Conservation (phyloP, 1,139 yeast species). For the Scheffersomyces parashehatae region DNA sequence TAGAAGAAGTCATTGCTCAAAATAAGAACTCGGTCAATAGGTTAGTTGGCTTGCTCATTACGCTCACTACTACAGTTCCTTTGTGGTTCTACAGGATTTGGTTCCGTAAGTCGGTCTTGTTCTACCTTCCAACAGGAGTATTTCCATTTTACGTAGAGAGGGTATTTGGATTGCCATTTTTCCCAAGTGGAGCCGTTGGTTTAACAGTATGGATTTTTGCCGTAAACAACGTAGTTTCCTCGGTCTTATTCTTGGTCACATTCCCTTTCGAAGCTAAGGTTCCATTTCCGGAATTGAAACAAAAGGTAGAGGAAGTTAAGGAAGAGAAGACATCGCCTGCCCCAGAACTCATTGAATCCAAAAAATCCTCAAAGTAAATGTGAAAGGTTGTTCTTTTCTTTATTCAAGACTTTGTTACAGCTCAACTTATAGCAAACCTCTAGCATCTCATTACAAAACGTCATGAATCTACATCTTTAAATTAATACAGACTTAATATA, state of each 20-base stretch:
- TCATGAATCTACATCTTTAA: too few species aligned
- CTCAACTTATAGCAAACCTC: too few species aligned
- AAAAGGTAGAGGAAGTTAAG: slow-evolving; percentile 1
- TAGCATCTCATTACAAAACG: too few species aligned
- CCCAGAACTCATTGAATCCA: too few species aligned
- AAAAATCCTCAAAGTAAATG: too few species aligned
- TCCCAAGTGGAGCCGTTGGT: slow-evolving; percentile 56
- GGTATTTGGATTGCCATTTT: slow-evolving; percentile 60
- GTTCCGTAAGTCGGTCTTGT: slow-evolving; percentile 59
- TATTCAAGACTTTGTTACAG: too few species aligned
- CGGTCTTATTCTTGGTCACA: slow-evolving; percentile 25
- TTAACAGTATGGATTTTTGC: slow-evolving; percentile 52
- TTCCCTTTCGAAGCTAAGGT: slow-evolving; percentile 26
- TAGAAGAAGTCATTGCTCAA: slow-evolving; percentile 37
- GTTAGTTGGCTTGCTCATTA: slow-evolving; percentile 25
- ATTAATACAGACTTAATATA: too few species aligned
- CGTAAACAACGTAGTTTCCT: slow-evolving; percentile 31
- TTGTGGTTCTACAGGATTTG: slow-evolving; percentile 53
- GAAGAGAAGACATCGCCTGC: too few species aligned
- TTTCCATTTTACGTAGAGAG: slow-evolving; percentile 61
- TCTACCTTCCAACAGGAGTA: slow-evolving; percentile 59
- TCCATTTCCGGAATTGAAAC: slow-evolving; percentile 3
- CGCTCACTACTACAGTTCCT: slow-evolving; percentile 40
- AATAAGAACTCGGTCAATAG: slow-evolving; percentile 41
- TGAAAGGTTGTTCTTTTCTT: too few species aligned